phyloP scores from a whole-genome alignment of 2,329 filamentous ascomycete genomes.

The Fusarium luffae region DNA sequence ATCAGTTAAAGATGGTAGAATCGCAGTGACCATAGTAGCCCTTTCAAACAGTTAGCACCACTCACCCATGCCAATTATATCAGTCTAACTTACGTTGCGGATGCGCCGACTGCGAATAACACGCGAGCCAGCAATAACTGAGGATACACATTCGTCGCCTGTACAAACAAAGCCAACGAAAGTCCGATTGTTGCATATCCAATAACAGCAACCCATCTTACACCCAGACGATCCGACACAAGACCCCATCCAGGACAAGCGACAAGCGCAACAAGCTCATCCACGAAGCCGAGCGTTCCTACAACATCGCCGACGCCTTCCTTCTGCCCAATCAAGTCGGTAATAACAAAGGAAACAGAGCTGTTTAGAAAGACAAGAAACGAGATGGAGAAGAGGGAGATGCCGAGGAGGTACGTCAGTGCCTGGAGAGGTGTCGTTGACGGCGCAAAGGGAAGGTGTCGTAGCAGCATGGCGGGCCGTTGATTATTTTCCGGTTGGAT shows the following conservation, averaged over 20 bases:
- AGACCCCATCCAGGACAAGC: constrained; percentile 85
- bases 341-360: constrained; percentile 85
- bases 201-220: constrained; percentile 76
- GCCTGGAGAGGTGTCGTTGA: constrained; percentile 71
- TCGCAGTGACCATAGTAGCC: constrained; percentile 96
- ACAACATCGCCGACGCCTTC: constrained; percentile 81
- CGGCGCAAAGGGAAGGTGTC: constrained; percentile 67
- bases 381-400: constrained; percentile 87
- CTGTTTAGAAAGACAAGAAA: constrained; percentile 92
- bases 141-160: constrained; percentile 88
- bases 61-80: not conserved
- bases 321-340: constrained; percentile 81
- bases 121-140: constrained; percentile 86
- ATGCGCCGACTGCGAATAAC: constrained; percentile 89
- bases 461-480: constrained; percentile 50
- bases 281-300: constrained; percentile 85
- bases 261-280: constrained; percentile 83
- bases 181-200: constrained; percentile 86
- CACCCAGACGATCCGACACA: constrained; percentile 79
- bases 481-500: not conserved
- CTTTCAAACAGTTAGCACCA: constrained; percentile 49
- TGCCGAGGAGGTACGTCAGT: constrained; percentile 81
- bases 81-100: constrained; percentile 73
- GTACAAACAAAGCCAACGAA: constrained; percentile 82
- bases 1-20: constrained; percentile 78